Conservation (phyloP, 2,329 filamentous ascomycete genomes). For the Claviceps sp. region DNA sequence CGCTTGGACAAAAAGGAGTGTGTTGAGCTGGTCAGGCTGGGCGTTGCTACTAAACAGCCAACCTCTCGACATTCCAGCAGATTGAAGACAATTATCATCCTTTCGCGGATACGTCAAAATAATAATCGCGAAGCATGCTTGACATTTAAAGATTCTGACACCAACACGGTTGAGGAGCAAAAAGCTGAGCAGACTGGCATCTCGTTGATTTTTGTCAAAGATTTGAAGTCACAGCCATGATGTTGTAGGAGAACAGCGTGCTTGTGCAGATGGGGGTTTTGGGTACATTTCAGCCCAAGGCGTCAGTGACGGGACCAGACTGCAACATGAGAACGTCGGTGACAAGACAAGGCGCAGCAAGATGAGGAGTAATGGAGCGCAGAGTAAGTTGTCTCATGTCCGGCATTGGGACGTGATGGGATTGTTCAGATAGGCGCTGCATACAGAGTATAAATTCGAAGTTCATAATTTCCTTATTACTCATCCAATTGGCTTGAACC, state of each 20-base stretch:
- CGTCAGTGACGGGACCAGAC: not conserved
- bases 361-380: not conserved
- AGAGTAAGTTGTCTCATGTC: not conserved
- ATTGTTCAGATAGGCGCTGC: conserved; percentile 9
- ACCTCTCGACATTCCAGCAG: not conserved
- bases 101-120: not conserved
- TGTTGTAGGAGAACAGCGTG: not conserved
- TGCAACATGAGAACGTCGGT: not conserved
- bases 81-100: not conserved
- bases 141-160: not conserved
- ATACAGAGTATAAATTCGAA: conserved; percentile 6
- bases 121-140: not conserved
- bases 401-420: not conserved
- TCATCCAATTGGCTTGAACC: conserved; percentile 18
- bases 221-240: not conserved
- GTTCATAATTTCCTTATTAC: conserved; percentile 13
- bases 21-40: not conserved
- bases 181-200: not conserved
- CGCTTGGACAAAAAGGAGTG: not conserved
- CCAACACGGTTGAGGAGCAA: not conserved
- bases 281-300: not conserved
- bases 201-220: not conserved
- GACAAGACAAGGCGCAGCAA: not conserved
- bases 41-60: not conserved
- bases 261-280: not conserved